A percentile compares a stretch with the other conserved stretches of the same genome.
Evolutionary conservation across 2,329 filamentous ascomycete species (phyloP).

Genomic region (Thielaviopsis ethacetica): DNA sequence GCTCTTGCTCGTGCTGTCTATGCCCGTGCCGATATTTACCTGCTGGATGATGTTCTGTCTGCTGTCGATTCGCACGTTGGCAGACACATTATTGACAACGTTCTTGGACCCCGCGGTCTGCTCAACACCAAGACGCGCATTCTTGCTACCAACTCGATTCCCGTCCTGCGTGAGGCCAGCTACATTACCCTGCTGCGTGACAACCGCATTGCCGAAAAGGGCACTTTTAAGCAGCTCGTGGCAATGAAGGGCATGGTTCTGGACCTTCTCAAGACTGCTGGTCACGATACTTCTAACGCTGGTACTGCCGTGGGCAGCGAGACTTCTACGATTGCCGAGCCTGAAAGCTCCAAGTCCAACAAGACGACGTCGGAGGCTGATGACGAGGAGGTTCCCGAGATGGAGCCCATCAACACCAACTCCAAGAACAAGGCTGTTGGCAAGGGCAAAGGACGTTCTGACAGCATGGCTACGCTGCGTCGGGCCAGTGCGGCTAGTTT

Average conservation of each 20-base stretch:
- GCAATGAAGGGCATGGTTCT: slow-evolving; percentile 87
- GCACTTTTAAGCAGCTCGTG: slow-evolving; percentile 79
- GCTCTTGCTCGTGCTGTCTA: slow-evolving; percentile 90
- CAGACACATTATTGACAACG: slow-evolving; percentile 83
- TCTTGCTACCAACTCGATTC: slow-evolving; percentile 86
- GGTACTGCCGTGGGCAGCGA: slow-evolving; percentile 29
- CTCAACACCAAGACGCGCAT: slow-evolving; percentile 77
- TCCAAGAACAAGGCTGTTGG: slow-evolving; percentile 18
- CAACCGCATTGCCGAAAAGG: slow-evolving; percentile 68
- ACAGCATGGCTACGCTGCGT: slow-evolving; percentile 67
- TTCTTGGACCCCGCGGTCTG: slow-evolving; percentile 71
- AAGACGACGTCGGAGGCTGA: slow-evolving; percentile 40
- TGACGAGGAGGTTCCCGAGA: slow-evolving; percentile 58
- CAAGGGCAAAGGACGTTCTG: slow-evolving; percentile 38
- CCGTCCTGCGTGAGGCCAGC: slow-evolving; percentile 76
- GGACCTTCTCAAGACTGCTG: slow-evolving; percentile 64
- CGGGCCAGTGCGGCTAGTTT: slow-evolving; percentile 87
- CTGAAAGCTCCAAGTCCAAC: slow-evolving; percentile 25
- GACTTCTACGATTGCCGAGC: slow-evolving; percentile 40
- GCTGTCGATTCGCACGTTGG: slow-evolving; percentile 98
- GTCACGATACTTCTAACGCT: slow-evolving; percentile 34
- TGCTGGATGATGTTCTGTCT: slow-evolving; percentile 85
- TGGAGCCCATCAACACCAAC: slow-evolving; percentile 54
- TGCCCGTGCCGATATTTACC: slow-evolving; percentile 86
- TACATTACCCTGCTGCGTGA: slow-evolving; percentile 76